Base-by-base conservation (phyloP, 2,329 filamentous ascomycete species). In the Diaporthe eres region DNA sequence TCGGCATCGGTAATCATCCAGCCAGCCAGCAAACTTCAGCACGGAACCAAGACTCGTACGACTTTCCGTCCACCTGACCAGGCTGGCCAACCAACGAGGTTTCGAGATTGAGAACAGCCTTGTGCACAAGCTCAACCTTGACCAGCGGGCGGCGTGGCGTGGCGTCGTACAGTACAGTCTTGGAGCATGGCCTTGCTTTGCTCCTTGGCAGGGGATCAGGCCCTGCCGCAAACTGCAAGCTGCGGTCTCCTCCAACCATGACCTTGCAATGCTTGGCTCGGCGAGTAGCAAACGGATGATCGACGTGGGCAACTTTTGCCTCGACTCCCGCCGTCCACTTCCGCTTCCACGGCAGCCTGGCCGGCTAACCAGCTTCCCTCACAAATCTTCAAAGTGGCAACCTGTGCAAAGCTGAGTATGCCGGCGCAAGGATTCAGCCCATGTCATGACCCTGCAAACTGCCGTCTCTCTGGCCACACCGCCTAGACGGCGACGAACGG, bases 21-120 rank as follows among this genome's bases (percentile, higher is more conserved):
- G 47, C 47, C 65, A 42, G 49, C 47, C 34, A 70, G 65, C 65
- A 70, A 70, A 55, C 65, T 70, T 70, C 49, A 39, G 65, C 65
- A 70, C 70, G 47, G 58, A 73, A 55, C 37, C 58, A 42, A 63
- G 58, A 42, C 71, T 55, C 34, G 71, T 73, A 51, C 71, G 47
- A 73, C 47, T 42, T 55, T 53, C 49, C 10, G 49, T 55, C 49
- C 65, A 70, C 47, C 65, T 70, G 65, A 70, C 65, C 65, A 42
- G 65, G 65, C 65, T 70, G 65, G 49, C 65, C 47, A 55, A 53
- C 65, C 49, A 70, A 55, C 65, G 65, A 55, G 49, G 47, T 55
- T 22, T 28, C 51, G 22, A 49, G 47, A 15, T 42, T 53, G 65
- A 70, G 49, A 55, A 55, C 65, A 70, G 65, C 65, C 65, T 70